Evolutionary conservation across 2,329 filamentous ascomycete genomes (phyloP).

Genomic region (Xylaria sp.): DNA sequence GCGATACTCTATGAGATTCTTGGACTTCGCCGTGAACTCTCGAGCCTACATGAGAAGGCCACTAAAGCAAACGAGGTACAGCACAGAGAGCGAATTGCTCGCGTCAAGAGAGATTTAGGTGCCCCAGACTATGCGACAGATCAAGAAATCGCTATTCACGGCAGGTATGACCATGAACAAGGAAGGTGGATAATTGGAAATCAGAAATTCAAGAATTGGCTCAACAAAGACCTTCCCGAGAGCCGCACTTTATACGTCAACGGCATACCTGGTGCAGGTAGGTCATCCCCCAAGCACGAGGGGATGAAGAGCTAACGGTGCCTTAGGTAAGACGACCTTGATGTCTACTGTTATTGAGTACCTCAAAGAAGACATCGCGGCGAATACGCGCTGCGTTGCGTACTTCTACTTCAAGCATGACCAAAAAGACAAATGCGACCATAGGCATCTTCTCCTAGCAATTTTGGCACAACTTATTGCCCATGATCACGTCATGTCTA

Average conservation of each 20-base stretch:
- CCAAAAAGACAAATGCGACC: slow-evolving; percentile 8
- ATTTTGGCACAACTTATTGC: slow-evolving; percentile 24
- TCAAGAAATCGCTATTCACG: too few species aligned
- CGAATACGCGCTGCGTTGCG: slow-evolving; percentile 9
- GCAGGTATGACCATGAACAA: too few species aligned
- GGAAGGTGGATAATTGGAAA: too few species aligned
- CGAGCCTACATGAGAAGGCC: too few species aligned
- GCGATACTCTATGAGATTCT: too few species aligned
- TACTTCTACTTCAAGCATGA: slow-evolving; percentile 35
- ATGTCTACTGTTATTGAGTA: slow-evolving; percentile 11
- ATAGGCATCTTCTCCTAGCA: slow-evolving; percentile 28
- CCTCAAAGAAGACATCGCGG: not conserved
- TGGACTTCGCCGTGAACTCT: too few species aligned
- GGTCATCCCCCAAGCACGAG: not conserved
- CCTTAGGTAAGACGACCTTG: slow-evolving; percentile 17
- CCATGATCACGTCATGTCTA: slow-evolving; percentile 18
- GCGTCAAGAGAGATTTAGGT: too few species aligned
- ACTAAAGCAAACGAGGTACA: too few species aligned
- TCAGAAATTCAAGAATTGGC: too few species aligned
- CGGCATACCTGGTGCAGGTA: slow-evolving; percentile 25
- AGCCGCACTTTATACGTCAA: slow-evolving; percentile 14
- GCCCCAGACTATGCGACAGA: too few species aligned
- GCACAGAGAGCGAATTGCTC: too few species aligned
- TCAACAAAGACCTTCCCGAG: not conserved
- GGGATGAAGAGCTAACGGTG: not conserved